Base-by-base conservation (phyloP, 2,329 filamentous ascomycete genomes). In the Diaporthe velutina region DNA sequence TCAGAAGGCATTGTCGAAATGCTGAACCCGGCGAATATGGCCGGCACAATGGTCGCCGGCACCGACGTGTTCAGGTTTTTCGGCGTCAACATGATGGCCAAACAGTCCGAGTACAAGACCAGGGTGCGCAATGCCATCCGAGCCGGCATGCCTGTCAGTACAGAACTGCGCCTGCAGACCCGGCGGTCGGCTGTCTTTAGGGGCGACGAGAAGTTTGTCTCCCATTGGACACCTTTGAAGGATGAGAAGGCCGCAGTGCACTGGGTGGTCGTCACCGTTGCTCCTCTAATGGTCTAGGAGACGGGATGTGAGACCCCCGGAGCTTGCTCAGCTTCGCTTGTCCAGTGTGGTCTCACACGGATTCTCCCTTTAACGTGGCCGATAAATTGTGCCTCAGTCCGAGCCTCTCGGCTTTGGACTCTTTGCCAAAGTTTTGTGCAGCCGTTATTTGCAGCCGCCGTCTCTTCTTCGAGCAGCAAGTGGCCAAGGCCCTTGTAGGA, bases 91-190 rank as follows among this genome's bases (percentile, higher is more conserved):
- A 80, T 79, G 77, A 55, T 80, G 17, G 74, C 71, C 28, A 74
- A 76, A 22, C 76, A 79, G 72, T 74, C 74, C 10, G 79, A 80
- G 40, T 79, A 78, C 74, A 79, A 79, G 74, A 33, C 64, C 4
- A 74, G 77, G 13, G 78, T 80, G 6, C 58, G 68, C n/a, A 72
- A 67, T 33, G 70, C 73, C 58, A 52, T 72, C 58, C 76, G 78
- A 2, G 78, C 77, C 35, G 83, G 84, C 68, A 78, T 78, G 33
- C 83, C 85, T 15, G 78, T 81, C 64, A 80, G 79, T 40, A 75
- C 79, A 3, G 78, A 80, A 54, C 48, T 81, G 33, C 79, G 79
- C 4, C 75, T 81, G 25, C 79, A 80, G 75, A 80, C 79, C 9
- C 73, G 76, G 30, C 77, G 79, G 33, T 80, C 78, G 40, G 79